Evolutionary conservation across 2,329 filamentous ascomycete species (phyloP).

Genomic region (Tothia fuscella): DNA sequence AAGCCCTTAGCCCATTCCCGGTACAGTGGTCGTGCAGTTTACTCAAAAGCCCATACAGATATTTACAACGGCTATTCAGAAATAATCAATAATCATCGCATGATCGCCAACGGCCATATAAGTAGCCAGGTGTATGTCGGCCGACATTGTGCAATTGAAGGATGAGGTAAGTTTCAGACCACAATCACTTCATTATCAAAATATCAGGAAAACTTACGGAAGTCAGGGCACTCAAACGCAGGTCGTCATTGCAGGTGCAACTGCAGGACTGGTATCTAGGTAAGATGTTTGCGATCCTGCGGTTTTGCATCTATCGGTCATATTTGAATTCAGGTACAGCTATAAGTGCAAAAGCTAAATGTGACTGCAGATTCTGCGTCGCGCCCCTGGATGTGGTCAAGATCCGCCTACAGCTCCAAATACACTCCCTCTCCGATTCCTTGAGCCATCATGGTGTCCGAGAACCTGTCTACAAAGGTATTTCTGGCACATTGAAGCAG

Average conservation of each 20-base stretch:
- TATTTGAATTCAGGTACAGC: constrained; percentile 6
- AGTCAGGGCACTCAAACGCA: constrained; percentile 52
- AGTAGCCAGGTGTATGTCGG: constrained; percentile 48
- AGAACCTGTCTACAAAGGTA: constrained; percentile 56
- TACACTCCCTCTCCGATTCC: constrained; percentile 70
- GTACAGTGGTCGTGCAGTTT: no score
- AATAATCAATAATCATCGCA: no score
- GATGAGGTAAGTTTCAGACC: constrained; percentile 45
- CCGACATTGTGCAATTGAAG: constrained; percentile 50
- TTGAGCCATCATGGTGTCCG: constrained; percentile 37
- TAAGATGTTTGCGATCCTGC: constrained; percentile 28
- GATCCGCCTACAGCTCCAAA: constrained; percentile 90
- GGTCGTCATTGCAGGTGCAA: constrained; percentile 52
- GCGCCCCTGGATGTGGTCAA: constrained; percentile 96
- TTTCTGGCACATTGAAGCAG: constrained; percentile 58
- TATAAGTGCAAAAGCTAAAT: not conserved
- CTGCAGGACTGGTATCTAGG: constrained; percentile 81
- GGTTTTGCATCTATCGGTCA: not conserved
- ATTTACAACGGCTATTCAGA: no score
- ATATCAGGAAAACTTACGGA: not conserved
- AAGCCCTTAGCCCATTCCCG: no score
- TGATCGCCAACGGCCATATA: no score
- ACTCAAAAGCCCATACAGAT: no score
- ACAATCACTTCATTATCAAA: constrained; percentile 3
- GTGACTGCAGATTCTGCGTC: constrained; percentile 61